These are phyloP conservation scores for Globisporangium apiculatum DNA, from an alignment of 352 stramenopile genomes.

Conservation along the genomic window DNA sequence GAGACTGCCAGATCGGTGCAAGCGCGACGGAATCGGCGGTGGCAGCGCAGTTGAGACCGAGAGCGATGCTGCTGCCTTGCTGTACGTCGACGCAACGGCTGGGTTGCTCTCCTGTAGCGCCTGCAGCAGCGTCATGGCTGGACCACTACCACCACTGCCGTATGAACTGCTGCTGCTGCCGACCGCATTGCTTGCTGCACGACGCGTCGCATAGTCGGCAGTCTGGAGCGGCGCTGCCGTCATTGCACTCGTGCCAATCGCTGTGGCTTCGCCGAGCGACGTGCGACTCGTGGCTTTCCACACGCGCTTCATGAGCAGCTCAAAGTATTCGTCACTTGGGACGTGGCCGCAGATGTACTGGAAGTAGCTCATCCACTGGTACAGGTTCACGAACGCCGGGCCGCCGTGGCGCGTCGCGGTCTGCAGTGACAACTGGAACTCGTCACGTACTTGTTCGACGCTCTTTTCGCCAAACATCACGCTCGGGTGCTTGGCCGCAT, in stretches of 20 bases:
- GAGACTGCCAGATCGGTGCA: constrained; percentile 12
- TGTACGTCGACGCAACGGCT: constrained; percentile 19
- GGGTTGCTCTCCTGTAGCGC: constrained; percentile 36
- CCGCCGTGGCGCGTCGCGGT: constrained; percentile 16
- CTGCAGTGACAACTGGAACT: constrained; percentile 51
- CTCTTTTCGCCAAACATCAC: constrained; percentile 71
- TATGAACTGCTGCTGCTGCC: constrained; percentile 1
- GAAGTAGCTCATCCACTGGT: constrained; percentile 72
- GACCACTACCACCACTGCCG: not conserved
- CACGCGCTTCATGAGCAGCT: constrained; percentile 62
- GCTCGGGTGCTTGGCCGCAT: constrained; percentile 45
- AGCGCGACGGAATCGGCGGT: constrained; percentile 13
- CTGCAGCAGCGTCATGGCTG: constrained; percentile 41
- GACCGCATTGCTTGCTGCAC: not conserved
- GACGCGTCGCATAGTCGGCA: not conserved
- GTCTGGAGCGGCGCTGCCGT: no score
- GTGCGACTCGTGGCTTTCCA: constrained; percentile 44
- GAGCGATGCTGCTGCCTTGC: constrained; percentile 9
- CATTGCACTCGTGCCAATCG: no score
- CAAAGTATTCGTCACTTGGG: constrained; percentile 72
- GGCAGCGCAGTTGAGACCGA: constrained; percentile 22
- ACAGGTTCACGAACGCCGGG: constrained; percentile 52
- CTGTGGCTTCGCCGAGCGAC: constrained; percentile 21
- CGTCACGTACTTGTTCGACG: constrained; percentile 38
- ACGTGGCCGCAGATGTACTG: constrained; percentile 62